A percentile compares a stretch with the other conserved stretches of the same genome.
phyloP scores from a whole-genome alignment of 139 green algal genomes.

The Picochlorum costavermella region DNA sequence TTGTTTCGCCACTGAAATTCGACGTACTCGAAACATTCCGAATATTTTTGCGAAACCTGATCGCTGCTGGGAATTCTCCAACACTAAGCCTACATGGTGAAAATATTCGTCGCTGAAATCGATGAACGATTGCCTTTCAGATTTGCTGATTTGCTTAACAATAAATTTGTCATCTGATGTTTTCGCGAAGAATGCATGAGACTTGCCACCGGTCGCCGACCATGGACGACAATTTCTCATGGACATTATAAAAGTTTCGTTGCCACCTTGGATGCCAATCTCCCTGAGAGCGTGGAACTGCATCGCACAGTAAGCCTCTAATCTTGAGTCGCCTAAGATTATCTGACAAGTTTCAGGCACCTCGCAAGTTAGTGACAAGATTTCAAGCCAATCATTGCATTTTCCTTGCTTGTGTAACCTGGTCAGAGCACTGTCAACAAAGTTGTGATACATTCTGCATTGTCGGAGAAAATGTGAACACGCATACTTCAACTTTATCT shows the following conservation, averaged over 20 bases:
- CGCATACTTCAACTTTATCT: no score
- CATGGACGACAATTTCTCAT: conserved; percentile 70
- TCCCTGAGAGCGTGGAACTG: conserved; percentile 78
- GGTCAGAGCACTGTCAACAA: no score
- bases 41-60: conserved; percentile 90
- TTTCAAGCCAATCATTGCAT: no score
- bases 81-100: conserved; percentile 51
- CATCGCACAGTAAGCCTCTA: conserved; percentile 70
- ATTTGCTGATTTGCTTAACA: conserved; percentile 59
- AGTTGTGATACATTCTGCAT: no score
- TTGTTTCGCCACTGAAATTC: neutral
- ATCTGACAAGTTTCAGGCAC: neutral
- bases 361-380: no score
- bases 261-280: conserved; percentile 53
- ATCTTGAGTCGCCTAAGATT: conserved; percentile 19
- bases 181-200: conserved; percentile 89
- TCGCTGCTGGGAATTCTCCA: conserved; percentile 9
- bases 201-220: conserved; percentile 77
- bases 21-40: conserved; percentile 74
- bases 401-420: no score
- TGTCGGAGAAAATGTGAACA: no score
- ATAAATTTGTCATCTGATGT: conserved; percentile 71
- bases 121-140: conserved; percentile 68
- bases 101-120: conserved; percentile 85
- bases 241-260: conserved; percentile 66